Conservation (phyloP, 805 yeast species). For the Metschnikowia cerradonensis region DNA sequence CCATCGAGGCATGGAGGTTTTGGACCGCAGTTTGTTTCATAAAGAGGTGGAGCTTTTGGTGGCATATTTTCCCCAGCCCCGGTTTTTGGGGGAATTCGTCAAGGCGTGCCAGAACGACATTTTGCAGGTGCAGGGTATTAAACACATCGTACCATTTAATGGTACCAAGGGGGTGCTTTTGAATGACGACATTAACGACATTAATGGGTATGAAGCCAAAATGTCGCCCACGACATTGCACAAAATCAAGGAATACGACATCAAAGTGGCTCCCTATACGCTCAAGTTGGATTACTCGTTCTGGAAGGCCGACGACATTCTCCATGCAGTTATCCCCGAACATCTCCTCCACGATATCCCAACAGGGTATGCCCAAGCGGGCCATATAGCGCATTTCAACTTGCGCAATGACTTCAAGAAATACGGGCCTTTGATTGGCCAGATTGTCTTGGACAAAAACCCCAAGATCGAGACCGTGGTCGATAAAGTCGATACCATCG, state of each 20-base stretch:
- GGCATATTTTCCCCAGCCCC: constrained; percentile 68
- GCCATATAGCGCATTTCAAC: constrained; percentile 93
- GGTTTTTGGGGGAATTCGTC: constrained; percentile 54
- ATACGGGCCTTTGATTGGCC: constrained; percentile 76
- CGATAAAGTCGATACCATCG: constrained; percentile 83
- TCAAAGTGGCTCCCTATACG: constrained; percentile 48
- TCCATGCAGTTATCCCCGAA: constrained; percentile 73
- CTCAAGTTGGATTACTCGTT: constrained; percentile 63
- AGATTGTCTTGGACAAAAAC: constrained; percentile 85
- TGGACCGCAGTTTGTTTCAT: constrained; percentile 65
- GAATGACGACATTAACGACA: constrained; percentile 43
- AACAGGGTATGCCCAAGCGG: constrained; percentile 86
- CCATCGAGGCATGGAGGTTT: constrained; percentile 55
- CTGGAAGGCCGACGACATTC: constrained; percentile 89
- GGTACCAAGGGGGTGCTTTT: constrained; percentile 55
- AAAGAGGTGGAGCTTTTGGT: constrained; percentile 58
- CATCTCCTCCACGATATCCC: constrained; percentile 70
- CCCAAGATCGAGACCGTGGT: constrained; percentile 82
- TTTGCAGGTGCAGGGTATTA: constrained; percentile 65
- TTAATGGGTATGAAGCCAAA: constrained; percentile 33
- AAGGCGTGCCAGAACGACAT: constrained; percentile 55
- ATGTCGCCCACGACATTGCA: constrained; percentile 42
- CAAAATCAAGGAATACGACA: constrained; percentile 45
- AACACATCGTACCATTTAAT: constrained; percentile 53
- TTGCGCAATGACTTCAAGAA: constrained; percentile 81